Percentiles rank a stretch among this genome's conserved stretches.
phyloP scores from a whole-genome alignment of 495 filamentous ascomycete species.

The Penicillium atrosanguineum region DNA sequence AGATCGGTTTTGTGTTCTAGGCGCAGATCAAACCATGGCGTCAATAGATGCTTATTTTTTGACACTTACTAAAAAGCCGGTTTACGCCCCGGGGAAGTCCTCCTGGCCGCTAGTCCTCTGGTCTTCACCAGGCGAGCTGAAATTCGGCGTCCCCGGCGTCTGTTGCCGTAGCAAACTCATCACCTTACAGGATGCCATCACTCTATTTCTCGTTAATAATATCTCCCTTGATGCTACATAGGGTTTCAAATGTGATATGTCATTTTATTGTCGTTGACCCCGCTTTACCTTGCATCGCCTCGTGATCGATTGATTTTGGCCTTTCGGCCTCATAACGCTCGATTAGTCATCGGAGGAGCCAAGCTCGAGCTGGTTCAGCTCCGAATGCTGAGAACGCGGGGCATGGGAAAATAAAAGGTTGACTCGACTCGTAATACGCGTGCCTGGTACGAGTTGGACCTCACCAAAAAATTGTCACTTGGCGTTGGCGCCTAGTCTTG shows the following conservation, averaged over 20 bases:
- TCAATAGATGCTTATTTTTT: conserved; percentile 16
- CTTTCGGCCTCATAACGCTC: neutral
- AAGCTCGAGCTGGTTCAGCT: neutral
- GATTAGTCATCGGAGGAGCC: neutral
- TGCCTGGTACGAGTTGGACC: neutral
- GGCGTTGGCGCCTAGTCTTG: conserved; percentile 4
- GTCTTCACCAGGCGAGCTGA: neutral
- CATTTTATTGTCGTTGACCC: neutral
- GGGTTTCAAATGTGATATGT: neutral
- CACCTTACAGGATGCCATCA: neutral
- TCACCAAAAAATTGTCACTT: neutral
- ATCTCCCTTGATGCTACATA: neutral
- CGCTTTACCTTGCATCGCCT: neutral
- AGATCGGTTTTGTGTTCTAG: neutral
- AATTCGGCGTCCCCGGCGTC: neutral
- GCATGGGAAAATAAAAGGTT: neutral
- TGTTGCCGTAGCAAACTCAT: conserved; percentile 3
- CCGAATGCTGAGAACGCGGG: neutral
- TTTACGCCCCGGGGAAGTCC: conserved; percentile 8
- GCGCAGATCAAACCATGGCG: conserved; percentile 8
- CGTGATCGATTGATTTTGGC: neutral
- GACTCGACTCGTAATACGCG: neutral
- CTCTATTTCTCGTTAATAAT: neutral
- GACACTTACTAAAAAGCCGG: conserved; percentile 10
- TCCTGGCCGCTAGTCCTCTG: neutral